phyloP scores from a whole-genome alignment of 352 stramenopile species.

The Saprolegnia diclina region DNA sequence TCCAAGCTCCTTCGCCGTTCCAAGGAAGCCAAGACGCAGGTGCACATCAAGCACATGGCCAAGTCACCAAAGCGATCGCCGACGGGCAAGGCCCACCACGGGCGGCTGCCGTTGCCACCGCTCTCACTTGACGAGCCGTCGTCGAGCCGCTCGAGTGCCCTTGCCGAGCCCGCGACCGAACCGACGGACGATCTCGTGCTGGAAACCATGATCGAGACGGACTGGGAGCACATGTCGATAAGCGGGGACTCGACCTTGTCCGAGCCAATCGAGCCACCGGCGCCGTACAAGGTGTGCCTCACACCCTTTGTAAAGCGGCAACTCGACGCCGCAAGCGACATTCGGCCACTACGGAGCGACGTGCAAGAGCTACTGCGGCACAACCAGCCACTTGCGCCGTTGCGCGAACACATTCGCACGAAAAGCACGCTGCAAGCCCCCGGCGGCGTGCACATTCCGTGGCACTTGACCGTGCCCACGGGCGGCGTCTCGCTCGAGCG shows the following conservation, averaged over 20 bases:
- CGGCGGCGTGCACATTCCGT: constrained; percentile 46
- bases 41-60: background rate
- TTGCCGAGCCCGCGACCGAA: background rate
- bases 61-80: background rate
- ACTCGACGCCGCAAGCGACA: constrained; percentile 3
- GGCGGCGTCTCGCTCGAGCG: background rate
- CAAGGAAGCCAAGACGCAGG: constrained; percentile 3
- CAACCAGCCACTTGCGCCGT: background rate
- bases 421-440: constrained; percentile 27
- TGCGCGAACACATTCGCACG: constrained; percentile 27
- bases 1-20: background rate
- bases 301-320: constrained; percentile 27
- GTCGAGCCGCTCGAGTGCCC: background rate
- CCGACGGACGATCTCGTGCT: background rate
- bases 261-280: background rate
- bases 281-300: constrained; percentile 5
- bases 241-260: background rate
- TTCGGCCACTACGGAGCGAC: background rate
- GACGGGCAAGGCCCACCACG: background rate
- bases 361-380: constrained; percentile 19
- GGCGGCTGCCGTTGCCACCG: background rate
- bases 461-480: constrained; percentile 59
- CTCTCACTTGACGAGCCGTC: background rate
- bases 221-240: background rate
- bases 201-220: constrained; percentile 6